Evolutionary conservation across 495 filamentous ascomycete genomes (phyloP).

Genomic region (Trichodelitschia bisporula): DNA sequence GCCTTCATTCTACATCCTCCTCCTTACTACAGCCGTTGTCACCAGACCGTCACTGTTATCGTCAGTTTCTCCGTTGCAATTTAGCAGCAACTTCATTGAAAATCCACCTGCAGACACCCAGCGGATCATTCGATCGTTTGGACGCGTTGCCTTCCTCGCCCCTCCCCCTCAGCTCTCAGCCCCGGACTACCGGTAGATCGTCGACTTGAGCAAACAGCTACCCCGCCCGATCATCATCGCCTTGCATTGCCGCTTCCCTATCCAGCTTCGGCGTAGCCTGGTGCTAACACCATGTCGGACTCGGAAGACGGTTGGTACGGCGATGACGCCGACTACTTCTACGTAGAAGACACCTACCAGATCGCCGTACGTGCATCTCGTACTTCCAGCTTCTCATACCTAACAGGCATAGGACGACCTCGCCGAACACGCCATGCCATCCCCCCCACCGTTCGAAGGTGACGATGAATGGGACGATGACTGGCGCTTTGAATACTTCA

Average conservation of each 20-base stretch:
- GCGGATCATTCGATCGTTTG: too few relatives aligned
- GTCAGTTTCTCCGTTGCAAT: too few relatives aligned
- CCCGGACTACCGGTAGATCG: not conserved
- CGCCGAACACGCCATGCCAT: slow-evolving; percentile 16
- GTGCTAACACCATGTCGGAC: slow-evolving; percentile 6
- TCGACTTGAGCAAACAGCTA: too few relatives aligned
- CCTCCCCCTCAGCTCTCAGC: not conserved
- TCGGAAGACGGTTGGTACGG: slow-evolving; percentile 8
- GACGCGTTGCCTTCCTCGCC: too few relatives aligned
- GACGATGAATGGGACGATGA: slow-evolving; percentile 8
- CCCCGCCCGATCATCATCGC: not conserved
- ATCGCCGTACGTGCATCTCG: slow-evolving; percentile 9
- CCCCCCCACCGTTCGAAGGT: slow-evolving; percentile 9
- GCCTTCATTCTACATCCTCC: too few relatives aligned
- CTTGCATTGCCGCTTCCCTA: not conserved
- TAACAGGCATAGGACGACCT: slow-evolving; percentile 13
- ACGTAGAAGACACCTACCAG: slow-evolving; percentile 16
- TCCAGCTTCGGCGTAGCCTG: not conserved
- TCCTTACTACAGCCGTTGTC: too few relatives aligned
- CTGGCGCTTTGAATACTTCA: slow-evolving; percentile 12
- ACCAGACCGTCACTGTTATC: too few relatives aligned
- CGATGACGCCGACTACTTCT: slow-evolving; percentile 13
- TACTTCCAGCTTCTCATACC: slow-evolving; percentile 2
- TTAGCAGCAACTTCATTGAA: too few relatives aligned
- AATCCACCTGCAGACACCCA: too few relatives aligned